phyloP scores from a whole-genome alignment of 2,329 filamentous ascomycete genomes.

The Cercospora sojina region DNA sequence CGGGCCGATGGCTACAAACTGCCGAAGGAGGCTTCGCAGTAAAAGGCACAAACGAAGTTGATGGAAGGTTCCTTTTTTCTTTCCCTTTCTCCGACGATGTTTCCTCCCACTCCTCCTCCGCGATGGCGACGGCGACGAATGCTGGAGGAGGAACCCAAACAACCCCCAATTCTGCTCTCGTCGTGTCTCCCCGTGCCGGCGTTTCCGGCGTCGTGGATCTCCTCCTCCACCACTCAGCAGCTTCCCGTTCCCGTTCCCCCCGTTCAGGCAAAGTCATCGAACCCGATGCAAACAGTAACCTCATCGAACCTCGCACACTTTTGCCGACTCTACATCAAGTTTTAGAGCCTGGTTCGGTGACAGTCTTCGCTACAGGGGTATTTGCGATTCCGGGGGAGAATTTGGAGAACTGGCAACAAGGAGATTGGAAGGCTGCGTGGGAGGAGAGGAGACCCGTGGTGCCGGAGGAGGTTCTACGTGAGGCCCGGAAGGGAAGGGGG shows the following conservation, averaged over 20 bases:
- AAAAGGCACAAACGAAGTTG: conserved; percentile 57
- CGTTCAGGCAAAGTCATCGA: conserved; percentile 64
- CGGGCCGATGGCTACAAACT: conserved; percentile 62
- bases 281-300: conserved; percentile 75
- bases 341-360: conserved; percentile 56
- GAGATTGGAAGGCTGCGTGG: conserved; percentile 55
- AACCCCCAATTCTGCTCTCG: conserved; percentile 28
- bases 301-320: conserved; percentile 69
- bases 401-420: conserved; percentile 51
- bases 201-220: conserved; percentile 54
- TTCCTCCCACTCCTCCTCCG: too few species aligned
- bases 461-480: conserved; percentile 14
- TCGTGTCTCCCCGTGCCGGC: conserved; percentile 52
- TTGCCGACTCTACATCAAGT: conserved; percentile 68
- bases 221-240: conserved; percentile 22
- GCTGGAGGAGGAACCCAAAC: neutral
- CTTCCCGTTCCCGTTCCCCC: too few species aligned
- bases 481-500: neutral
- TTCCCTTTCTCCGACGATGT: neutral
- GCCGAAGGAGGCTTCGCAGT: conserved; percentile 76
- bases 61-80: conserved; percentile 55
- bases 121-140: conserved; percentile 27
- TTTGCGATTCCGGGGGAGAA: conserved; percentile 64
- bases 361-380: conserved; percentile 69
- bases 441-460: conserved; percentile 37